A percentile compares a stretch with the other conserved stretches of the same genome.
Conservation (phyloP, 2,329 filamentous ascomycete genomes). For the Alternaria atra region DNA sequence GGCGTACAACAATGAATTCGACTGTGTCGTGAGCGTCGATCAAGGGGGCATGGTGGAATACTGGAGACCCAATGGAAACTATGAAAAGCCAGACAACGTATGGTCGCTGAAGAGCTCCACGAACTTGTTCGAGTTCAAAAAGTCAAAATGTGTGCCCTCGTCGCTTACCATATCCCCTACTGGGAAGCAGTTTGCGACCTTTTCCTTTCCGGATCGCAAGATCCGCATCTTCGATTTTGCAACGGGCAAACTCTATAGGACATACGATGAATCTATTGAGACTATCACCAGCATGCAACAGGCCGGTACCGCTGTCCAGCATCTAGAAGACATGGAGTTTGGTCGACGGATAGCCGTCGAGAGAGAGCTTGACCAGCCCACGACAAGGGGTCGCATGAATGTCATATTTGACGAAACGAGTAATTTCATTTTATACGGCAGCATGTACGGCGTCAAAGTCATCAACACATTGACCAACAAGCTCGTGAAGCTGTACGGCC, state of each 20-base stretch:
- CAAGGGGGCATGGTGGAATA: constrained; percentile 95
- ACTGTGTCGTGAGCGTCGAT: constrained; percentile 92
- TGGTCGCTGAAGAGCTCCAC: constrained; percentile 95
- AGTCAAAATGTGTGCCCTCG: constrained; percentile 81
- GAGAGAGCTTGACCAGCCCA: constrained; percentile 79
- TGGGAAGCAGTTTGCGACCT: constrained; percentile 84
- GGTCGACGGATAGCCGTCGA: constrained; percentile 87
- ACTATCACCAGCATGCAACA: constrained; percentile 96
- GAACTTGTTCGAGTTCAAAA: constrained; percentile 96
- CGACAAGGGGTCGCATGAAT: constrained; percentile 76
- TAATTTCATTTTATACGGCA: constrained; percentile 94
- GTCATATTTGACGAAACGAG: constrained; percentile 96
- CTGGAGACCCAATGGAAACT: constrained; percentile 82
- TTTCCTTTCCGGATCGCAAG: constrained; percentile 93
- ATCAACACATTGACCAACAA: constrained; percentile 95
- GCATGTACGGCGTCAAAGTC: constrained; percentile 90
- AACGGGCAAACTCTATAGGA: constrained; percentile 85
- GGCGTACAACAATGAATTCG: constrained; percentile 85
- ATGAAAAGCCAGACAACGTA: constrained; percentile 90
- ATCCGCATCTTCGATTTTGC: constrained; percentile 93
- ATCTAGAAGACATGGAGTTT: constrained; percentile 90
- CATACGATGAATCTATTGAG: constrained; percentile 92
- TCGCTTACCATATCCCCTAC: constrained; percentile 86
- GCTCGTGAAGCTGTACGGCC: constrained; percentile 87
- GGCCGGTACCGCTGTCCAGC: constrained; percentile 81